Conservation (phyloP, 768 basidiomycete species). For the Pleurotus tuoliensis region DNA sequence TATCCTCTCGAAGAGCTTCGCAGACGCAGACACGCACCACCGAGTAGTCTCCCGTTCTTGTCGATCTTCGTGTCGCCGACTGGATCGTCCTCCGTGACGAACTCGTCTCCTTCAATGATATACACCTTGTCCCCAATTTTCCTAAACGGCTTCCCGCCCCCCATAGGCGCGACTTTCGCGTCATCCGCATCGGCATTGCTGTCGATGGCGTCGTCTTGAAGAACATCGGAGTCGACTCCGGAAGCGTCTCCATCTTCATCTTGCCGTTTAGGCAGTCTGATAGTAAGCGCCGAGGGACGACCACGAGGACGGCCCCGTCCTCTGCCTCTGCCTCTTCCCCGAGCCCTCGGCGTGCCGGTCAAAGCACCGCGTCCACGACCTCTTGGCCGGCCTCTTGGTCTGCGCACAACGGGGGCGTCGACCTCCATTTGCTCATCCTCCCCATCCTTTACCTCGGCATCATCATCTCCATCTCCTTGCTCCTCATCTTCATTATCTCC, state of each 20-base stretch:
- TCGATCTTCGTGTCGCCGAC: slow-evolving; percentile 94
- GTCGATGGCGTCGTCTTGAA: slow-evolving; percentile 24
- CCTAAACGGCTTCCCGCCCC: slow-evolving; percentile 66
- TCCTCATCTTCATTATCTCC: slow-evolving; percentile 21
- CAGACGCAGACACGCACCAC: slow-evolving; percentile 50
- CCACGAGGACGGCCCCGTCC: slow-evolving; percentile 31
- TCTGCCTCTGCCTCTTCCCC: slow-evolving; percentile 32
- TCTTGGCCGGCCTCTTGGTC: slow-evolving; percentile 37
- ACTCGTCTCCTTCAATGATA: slow-evolving; percentile 86
- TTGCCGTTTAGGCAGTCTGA: slow-evolving; percentile 24
- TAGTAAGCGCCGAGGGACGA: slow-evolving; percentile 23
- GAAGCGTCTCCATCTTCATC: slow-evolving; percentile 23
- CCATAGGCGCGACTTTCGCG: slow-evolving; percentile 39
- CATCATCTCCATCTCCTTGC: slow-evolving; percentile 18
- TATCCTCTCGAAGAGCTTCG: not conserved
- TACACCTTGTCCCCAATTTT: slow-evolving; percentile 72
- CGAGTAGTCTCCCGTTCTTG: slow-evolving; percentile 74
- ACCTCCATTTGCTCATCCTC: slow-evolving; percentile 15
- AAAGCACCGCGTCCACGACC: slow-evolving; percentile 31
- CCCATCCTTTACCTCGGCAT: slow-evolving; percentile 27
- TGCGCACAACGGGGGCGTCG: slow-evolving; percentile 18
- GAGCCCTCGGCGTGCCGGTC: slow-evolving; percentile 27
- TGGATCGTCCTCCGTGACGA: slow-evolving; percentile 75
- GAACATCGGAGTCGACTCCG: slow-evolving; percentile 33
- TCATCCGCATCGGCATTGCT: slow-evolving; percentile 17